Evolutionary conservation across 1,139 yeast genomes (phyloP).

Genomic region (Kluyveromyces sp.): DNA sequence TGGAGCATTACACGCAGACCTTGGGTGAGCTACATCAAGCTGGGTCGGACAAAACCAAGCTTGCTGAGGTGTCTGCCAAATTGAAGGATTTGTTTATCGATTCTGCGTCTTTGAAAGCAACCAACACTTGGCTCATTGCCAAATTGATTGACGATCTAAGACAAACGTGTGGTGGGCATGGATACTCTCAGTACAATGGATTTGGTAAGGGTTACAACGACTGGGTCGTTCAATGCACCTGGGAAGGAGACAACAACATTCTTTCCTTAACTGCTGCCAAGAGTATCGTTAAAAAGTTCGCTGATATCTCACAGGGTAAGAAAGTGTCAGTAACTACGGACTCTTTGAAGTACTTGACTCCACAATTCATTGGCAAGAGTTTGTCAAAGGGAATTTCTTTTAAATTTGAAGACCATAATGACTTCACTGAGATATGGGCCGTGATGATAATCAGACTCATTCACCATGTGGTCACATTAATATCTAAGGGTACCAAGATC

Average conservation of each 20-base stretch:
- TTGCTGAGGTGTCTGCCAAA: slow-evolving; percentile 37
- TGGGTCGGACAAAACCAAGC: slow-evolving; percentile 39
- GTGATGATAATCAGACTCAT: slow-evolving; percentile 43
- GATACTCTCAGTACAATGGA: slow-evolving; percentile 83
- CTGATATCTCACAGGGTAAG: slow-evolving; percentile 35
- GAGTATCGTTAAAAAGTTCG: slow-evolving; percentile 55
- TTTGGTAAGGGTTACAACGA: slow-evolving; percentile 84
- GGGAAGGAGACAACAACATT: slow-evolving; percentile 96
- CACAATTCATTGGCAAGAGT: slow-evolving; percentile 20
- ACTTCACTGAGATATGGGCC: slow-evolving; percentile 40
- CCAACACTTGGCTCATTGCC: slow-evolving; percentile 81
- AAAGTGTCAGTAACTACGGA: slow-evolving; percentile 34
- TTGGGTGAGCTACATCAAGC: slow-evolving; percentile 46
- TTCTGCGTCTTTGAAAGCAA: slow-evolving; percentile 84
- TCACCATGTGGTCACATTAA: slow-evolving; percentile 40
- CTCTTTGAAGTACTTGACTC: slow-evolving; percentile 39
- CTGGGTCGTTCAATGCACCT: slow-evolving; percentile 94
- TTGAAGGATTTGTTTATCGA: slow-evolving; percentile 76
- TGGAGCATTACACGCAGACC: slow-evolving; percentile 45
- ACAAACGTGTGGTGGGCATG: slow-evolving; percentile 97
- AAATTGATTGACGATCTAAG: slow-evolving; percentile 79
- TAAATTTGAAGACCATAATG: slow-evolving; percentile 32
- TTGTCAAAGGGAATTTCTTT: slow-evolving; percentile 3
- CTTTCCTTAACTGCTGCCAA: slow-evolving; percentile 79
- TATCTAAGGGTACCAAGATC: slow-evolving; percentile 42